Percentiles rank a stretch among this genome's conserved stretches.
Evolutionary conservation across 1,284 basidiomycete genomes (phyloP).

Genomic region (Cystobasidium sp.): DNA sequence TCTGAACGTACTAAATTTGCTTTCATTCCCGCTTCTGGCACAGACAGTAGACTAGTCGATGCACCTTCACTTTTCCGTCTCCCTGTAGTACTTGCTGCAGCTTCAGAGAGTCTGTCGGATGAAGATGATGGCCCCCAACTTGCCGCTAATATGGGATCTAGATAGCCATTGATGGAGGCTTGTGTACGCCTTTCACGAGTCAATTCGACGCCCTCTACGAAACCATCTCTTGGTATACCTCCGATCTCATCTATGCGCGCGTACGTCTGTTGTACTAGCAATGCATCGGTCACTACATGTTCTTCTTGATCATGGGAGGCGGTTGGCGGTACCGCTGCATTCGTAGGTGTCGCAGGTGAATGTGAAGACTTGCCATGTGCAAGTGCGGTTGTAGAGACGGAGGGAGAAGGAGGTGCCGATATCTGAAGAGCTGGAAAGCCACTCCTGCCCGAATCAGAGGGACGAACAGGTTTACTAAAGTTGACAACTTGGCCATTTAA

Average conservation of each 20-base stretch:
- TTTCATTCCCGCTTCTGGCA: background rate
- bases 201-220: slow-evolving; percentile 85
- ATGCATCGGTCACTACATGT: slow-evolving; percentile 11
- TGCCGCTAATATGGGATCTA: slow-evolving; percentile 14
- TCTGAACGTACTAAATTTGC: background rate
- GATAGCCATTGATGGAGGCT: slow-evolving; percentile 23
- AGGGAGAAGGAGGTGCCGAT: background rate
- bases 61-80: slow-evolving; percentile 20
- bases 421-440: background rate
- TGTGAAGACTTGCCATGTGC: background rate
- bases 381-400: background rate
- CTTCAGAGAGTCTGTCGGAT: slow-evolving; percentile 59
- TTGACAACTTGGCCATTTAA: slow-evolving; percentile 6
- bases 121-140: slow-evolving; percentile 21
- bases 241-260: slow-evolving; percentile 62
- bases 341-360: slow-evolving; percentile 1
- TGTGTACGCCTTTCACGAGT: slow-evolving; percentile 65
- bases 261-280: slow-evolving; percentile 38
- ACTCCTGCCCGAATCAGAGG: background rate
- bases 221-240: slow-evolving; percentile 88
- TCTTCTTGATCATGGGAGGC: background rate
- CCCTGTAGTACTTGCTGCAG: background rate
- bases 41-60: slow-evolving; percentile 15
- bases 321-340: background rate
- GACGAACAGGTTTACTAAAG: slow-evolving; percentile 11